Base-by-base conservation (phyloP, 768 basidiomycete species). In the Peribolospora kevripleyi region DNA sequence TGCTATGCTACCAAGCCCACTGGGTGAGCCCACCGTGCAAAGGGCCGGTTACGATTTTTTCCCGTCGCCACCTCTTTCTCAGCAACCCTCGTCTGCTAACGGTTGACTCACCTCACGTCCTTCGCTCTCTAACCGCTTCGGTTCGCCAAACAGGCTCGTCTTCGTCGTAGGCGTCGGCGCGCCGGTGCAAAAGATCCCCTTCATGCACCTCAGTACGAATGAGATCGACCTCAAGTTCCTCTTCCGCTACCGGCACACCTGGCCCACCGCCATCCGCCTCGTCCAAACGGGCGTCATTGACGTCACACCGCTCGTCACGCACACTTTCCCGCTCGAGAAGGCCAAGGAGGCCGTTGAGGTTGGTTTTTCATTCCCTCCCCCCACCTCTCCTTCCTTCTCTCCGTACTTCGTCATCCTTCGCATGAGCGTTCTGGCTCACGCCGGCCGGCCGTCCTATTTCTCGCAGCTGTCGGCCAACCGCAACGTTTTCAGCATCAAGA, bases 121-220 rank as follows among this genome's bases (percentile, higher is more conserved):
- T 25, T 25, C 25, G 25, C 25, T 25, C 25, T 25, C 25, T 25
- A 25, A 25, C 25, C 25, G 25, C 25, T 25, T 25, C 25, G 25
- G 25, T 25, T 25, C 25, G 25, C 25, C 25, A 25, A 25, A 25
- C 25, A 25, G 25, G 25, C 25, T 25, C 25, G 25, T 25, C 25
- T 68, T 70, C 54, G 61, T 70, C 46, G 69, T 69, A 42, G 70
- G 70, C 53, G 70, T 70, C 46, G 69, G 70, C 41, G 65, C 66
- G 25, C 61, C 62, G 9, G 64, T 25, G 25, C 25, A 25, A 9
- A 43, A 53, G 46, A 58, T 63, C 60, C 68, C 68, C 7, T 68
- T 70, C 62, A 67, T 67, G 57, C 67, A 66, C 58, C 60, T 65
- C 37, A 65, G 64, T 6, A 65, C 66, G 25, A 55, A 59, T 49